Base-by-base conservation (phyloP, 805 yeast genomes). In the Hanseniaspora meyeri region DNA sequence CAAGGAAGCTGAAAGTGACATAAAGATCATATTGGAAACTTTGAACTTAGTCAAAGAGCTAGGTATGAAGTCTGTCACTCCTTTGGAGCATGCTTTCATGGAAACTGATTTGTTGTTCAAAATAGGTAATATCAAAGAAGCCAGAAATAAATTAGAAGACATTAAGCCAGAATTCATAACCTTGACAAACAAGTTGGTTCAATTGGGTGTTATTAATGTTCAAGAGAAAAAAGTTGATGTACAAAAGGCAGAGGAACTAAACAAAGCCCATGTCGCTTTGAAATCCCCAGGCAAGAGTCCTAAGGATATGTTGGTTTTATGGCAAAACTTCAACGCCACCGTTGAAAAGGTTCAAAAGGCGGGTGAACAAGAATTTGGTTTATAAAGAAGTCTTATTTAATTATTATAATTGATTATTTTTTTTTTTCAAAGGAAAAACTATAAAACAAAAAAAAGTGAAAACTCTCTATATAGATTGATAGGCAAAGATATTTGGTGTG, bases 51-150 rank as follows among this genome's bases (percentile, higher is more conserved):
- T 52, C 6, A 52, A 45, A 17, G 56, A 52, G 11, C 36, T 52
- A 14, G 56, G 56, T 10, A 43, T 48, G 40, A 45, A 46, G 38
- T 32, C 51, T 19, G 20, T 52, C 20, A 36, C 38, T 14, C 39
- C 48, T n/a, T 32, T 48, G 17, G 50, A 52, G n/a, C 48, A 37
- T 38, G 39, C 40, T 12, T 45, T 52, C 17, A 52, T 52, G 56
- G 56, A 52, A 45, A 45, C 39, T 29, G 56, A 52, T 11, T 38
- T 52, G 19, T 16, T 52, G 16, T 20, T 45, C 14, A 52, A 52
- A 16, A 8, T 27, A n/a, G 45, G 40, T 14, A 31, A 20, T 3
- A 43, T 45, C 32, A 45, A 52, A 19, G 56, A 52, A 29, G 56
- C 50, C 8, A 52, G 31, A 42, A 39, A 52, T 9, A 52, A 45